phyloP scores from a whole-genome alignment of 1,284 basidiomycete species.

The Chalciporus sp. region DNA sequence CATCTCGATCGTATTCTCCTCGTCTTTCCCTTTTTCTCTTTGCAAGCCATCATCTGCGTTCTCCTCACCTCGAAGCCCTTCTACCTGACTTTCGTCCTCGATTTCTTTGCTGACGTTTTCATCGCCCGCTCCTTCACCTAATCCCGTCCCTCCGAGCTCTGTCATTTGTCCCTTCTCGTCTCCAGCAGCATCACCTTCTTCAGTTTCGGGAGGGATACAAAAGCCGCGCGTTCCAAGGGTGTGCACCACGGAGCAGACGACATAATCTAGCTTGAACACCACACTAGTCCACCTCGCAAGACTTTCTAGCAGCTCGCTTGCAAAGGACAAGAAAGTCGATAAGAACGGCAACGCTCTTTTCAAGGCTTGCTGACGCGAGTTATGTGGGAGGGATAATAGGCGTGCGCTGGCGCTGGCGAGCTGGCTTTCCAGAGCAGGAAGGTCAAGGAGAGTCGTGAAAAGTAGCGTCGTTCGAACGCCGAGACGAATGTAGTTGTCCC shows the following conservation, averaged over 20 bases:
- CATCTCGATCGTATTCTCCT: constrained; percentile 75
- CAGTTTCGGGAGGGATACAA: constrained; percentile 83
- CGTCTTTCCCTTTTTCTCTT: constrained; percentile 56
- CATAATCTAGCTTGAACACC: constrained; percentile 83
- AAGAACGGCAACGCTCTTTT: constrained; percentile 68
- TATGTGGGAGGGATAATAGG: constrained; percentile 36
- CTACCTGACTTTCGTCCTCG: constrained; percentile 94
- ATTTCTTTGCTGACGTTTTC: constrained; percentile 93
- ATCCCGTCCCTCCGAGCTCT: constrained; percentile 73
- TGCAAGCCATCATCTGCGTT: constrained; percentile 50
- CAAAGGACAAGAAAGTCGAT: constrained; percentile 54
- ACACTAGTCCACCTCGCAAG: constrained; percentile 73
- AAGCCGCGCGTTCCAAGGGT: constrained; percentile 88
- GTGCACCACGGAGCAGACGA: constrained; percentile 75
- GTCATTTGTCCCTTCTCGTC: constrained; percentile 46
- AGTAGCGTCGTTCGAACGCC: constrained; percentile 38
- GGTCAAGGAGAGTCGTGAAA: constrained; percentile 48
- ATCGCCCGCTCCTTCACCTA: constrained; percentile 83
- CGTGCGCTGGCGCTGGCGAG: constrained; percentile 34
- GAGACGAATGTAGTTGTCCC: constrained; percentile 46
- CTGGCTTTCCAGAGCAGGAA: constrained; percentile 41
- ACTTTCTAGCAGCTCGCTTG: constrained; percentile 53
- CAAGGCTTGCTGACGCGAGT: constrained; percentile 28
- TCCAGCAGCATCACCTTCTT: constrained; percentile 50
- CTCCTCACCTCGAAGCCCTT: constrained; percentile 84